Conservation (phyloP, 2,329 filamentous ascomycete genomes). For the Fusarium stilboides region DNA sequence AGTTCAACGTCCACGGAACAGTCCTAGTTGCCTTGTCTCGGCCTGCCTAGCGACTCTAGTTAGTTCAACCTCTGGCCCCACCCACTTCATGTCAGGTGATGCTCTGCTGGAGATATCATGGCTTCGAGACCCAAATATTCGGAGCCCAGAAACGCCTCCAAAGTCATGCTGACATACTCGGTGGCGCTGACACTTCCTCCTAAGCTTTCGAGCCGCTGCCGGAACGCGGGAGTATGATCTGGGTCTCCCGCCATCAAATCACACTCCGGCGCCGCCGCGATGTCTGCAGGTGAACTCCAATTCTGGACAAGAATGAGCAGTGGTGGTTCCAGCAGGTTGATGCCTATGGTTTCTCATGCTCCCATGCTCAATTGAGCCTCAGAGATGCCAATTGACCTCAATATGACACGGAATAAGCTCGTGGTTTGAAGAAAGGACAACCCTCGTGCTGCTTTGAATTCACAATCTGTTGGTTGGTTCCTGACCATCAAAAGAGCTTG, state of each 20-base stretch:
- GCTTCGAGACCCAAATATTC: conserved; percentile 9
- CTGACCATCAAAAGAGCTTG: conserved; percentile 15
- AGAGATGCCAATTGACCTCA: conserved; percentile 23
- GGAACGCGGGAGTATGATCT: conserved; percentile 35
- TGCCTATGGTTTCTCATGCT: too few relatives aligned
- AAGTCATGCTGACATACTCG: conserved; percentile 38
- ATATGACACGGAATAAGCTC: background rate
- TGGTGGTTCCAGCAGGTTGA: too few relatives aligned
- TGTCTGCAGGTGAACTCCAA: conserved; percentile 25
- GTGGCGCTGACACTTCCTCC: conserved; percentile 42
- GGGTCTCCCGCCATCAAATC: conserved; percentile 10
- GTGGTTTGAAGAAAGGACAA: background rate
- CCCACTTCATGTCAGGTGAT: conserved; percentile 34
- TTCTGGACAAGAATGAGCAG: conserved; percentile 17
- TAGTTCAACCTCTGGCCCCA: conserved; percentile 10
- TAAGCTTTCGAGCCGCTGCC: conserved; percentile 37
- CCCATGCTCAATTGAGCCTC: conserved; percentile 25
- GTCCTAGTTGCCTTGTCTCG: conserved; percentile 6
- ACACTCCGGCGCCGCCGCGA: conserved; percentile 17
- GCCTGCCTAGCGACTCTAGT: background rate
- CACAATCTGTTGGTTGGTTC: conserved; percentile 29
- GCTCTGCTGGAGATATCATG: conserved; percentile 17
- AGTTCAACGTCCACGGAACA: conserved; percentile 6
- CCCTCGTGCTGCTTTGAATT: conserved; percentile 20
- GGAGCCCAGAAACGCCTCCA: conserved; percentile 20